Base-by-base conservation (phyloP, 768 basidiomycete genomes). In the Mycena leptocephala region DNA sequence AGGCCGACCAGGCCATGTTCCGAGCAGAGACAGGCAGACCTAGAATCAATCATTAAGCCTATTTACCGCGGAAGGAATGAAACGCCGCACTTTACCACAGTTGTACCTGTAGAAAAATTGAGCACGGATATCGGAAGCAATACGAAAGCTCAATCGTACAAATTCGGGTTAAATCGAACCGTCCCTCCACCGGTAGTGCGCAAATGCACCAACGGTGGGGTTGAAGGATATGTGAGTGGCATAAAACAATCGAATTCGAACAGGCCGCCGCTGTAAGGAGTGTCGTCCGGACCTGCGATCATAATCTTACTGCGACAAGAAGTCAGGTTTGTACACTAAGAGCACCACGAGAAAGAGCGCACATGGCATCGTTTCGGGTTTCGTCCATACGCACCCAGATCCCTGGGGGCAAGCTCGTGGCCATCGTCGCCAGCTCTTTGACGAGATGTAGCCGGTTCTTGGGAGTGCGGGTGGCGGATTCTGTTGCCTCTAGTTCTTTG, bases 161-260 rank as follows among this genome's bases (percentile, higher is more conserved):
- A 82, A 80, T 92, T 92, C 9, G 91, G 90, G 75, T 92, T 92
- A 82, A 92, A 92, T 28, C 89, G 82, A 35, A 91, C 90, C 9
- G 76, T 80, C 9, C 89, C 90, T 26, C 86, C 83, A 8, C 89
- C 91, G 3, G 91, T 92, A 18, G 91, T 92, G 39, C 87, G 83
- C n/a, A 92, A 82, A 76, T 90, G 87, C 82, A 91, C 83, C 53
- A 83, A 80, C 20, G 91, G 91, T 11, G 90, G 88, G 8, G 62
- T 80, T 56, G 86, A 79, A 10, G 91, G 90, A 80, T 92, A 91
- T 65, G 87, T 82, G 18, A 90, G 78, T 20, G 91, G 91, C 76
- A 92, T 86, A 79, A 90, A 90, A 77, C 89, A 90, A 79, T 92
- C 91, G 72, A 92, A 91, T 79, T 91, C 90, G 79, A 90, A 90